Percentiles rank a stretch among this genome's conserved stretches.
Conservation (phyloP, 139 green algal species). For the Desmodesmus armatus region DNA sequence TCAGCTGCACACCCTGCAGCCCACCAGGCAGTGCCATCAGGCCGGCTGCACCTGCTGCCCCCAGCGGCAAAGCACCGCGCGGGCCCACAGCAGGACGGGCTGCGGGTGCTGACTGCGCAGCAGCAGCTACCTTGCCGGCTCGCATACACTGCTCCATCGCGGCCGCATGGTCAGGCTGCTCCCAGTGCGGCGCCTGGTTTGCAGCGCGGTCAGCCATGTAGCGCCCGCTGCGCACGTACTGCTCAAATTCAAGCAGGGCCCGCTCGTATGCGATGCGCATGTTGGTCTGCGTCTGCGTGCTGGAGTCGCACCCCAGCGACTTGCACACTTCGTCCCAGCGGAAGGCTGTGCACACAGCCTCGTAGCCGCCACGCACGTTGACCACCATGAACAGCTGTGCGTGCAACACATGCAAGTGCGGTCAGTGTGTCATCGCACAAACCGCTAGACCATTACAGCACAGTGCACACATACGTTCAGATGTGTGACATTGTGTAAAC, state of each 20-base stretch:
- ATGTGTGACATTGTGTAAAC: no score
- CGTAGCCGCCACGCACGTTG: slow-evolving; percentile 76
- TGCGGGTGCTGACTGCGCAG: not conserved
- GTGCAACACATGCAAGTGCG: not conserved
- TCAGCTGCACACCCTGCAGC: not conserved
- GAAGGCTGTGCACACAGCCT: slow-evolving; percentile 71
- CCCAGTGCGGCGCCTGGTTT: not conserved
- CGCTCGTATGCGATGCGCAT: slow-evolving; percentile 86
- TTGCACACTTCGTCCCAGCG: slow-evolving; percentile 83
- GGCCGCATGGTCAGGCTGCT: not conserved
- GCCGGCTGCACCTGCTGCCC: not conserved
- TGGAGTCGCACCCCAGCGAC: slow-evolving; percentile 67
- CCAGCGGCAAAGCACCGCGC: not conserved
- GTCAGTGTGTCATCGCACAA: not conserved
- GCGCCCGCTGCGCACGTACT: slow-evolving; percentile 64
- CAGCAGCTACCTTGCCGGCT: slow-evolving; percentile 23
- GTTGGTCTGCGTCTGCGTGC: slow-evolving; percentile 68
- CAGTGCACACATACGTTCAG: no score
- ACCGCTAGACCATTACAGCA: no score
- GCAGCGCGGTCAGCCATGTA: not conserved
- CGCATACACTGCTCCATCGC: slow-evolving; percentile 33
- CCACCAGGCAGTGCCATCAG: not conserved
- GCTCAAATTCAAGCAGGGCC: slow-evolving; percentile 86
- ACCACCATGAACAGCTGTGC: slow-evolving; percentile 80
- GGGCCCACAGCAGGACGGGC: not conserved